Conservation (phyloP, 2,329 filamentous ascomycete genomes). For the Amauroascus verrucosus region DNA sequence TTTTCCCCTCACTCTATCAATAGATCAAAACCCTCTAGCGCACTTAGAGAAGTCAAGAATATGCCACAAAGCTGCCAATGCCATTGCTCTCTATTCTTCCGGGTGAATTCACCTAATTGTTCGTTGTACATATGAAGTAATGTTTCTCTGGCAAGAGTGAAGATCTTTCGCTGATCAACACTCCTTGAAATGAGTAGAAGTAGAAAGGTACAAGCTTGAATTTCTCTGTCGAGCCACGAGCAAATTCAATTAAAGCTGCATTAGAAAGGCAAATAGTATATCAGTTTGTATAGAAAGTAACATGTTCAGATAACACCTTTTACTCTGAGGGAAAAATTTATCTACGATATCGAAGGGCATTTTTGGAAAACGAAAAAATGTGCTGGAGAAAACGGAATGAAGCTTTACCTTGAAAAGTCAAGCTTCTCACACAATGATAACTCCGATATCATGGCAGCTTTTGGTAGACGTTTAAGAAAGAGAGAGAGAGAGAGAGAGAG, state of each 20-base stretch:
- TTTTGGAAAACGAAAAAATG: no score
- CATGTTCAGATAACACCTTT: constrained; percentile 74
- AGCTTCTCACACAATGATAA: constrained; percentile 41
- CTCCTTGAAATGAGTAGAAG: constrained; percentile 71
- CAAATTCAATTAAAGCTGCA: constrained; percentile 57
- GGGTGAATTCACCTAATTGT: no score
- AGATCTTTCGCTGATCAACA: constrained; percentile 78
- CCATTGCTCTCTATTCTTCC: constrained; percentile 75
- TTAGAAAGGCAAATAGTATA: constrained; percentile 67
- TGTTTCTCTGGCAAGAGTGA: constrained; percentile 73
- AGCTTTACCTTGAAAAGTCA: constrained; percentile 66
- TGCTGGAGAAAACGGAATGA: constrained; percentile 72
- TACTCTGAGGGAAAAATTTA: no score
- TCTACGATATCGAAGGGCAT: no score
- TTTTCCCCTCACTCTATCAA: constrained; percentile 52
- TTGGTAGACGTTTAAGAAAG: no score
- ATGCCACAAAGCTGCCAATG: constrained; percentile 75
- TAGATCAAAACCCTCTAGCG: constrained; percentile 43
- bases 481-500: no score
- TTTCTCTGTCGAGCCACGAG: constrained; percentile 62
- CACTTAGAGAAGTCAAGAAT: constrained; percentile 66
- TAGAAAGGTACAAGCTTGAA: constrained; percentile 69
- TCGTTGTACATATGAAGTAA: constrained; percentile 75
- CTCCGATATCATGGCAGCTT: constrained; percentile 15
- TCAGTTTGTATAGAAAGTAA: constrained; percentile 65